These are phyloP conservation scores for Daldinia decipiens DNA, from an alignment of 495 filamentous ascomycete genomes.

Conservation along the genomic window DNA sequence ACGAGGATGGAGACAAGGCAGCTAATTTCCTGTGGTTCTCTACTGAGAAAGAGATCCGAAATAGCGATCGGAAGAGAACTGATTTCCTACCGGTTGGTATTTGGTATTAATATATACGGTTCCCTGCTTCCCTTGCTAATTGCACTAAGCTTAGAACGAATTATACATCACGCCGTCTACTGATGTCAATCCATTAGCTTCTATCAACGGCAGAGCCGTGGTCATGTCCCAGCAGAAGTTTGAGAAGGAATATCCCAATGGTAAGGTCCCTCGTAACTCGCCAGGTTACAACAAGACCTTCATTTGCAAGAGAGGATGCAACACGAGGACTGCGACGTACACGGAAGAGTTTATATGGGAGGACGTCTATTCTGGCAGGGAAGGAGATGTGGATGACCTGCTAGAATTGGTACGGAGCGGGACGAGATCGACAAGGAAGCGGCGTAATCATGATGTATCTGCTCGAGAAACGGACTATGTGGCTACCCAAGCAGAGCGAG, in stretches of 20 bases:
- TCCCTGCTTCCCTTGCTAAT: constrained; percentile 22
- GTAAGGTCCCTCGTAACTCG: constrained; percentile 76
- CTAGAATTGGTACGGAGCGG: constrained; percentile 71
- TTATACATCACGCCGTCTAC: constrained; percentile 87
- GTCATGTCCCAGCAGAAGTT: constrained; percentile 80
- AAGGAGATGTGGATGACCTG: constrained; percentile 70
- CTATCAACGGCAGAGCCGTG: constrained; percentile 87
- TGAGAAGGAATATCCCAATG: constrained; percentile 73
- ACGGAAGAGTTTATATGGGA: constrained; percentile 95
- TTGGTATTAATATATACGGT: background rate
- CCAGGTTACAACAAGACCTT: constrained; percentile 88
- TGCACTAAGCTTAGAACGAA: constrained; percentile 69
- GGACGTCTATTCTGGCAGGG: constrained; percentile 72
- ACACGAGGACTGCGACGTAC: constrained; percentile 86
- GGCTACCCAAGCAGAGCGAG: constrained; percentile 36
- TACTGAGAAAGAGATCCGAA: constrained; percentile 85
- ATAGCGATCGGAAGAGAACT: constrained; percentile 80
- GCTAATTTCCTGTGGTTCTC: constrained; percentile 92
- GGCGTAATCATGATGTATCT: constrained; percentile 43
- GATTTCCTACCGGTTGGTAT: constrained; percentile 74
- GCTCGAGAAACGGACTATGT: constrained; percentile 62
- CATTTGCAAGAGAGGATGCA: constrained; percentile 88
- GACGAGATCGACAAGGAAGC: constrained; percentile 77
- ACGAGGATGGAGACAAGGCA: constrained; percentile 70
- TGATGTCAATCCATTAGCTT: constrained; percentile 85